Evolutionary conservation across 2,329 filamentous ascomycete genomes (phyloP).

Genomic region (Exophiala alcalophila): DNA sequence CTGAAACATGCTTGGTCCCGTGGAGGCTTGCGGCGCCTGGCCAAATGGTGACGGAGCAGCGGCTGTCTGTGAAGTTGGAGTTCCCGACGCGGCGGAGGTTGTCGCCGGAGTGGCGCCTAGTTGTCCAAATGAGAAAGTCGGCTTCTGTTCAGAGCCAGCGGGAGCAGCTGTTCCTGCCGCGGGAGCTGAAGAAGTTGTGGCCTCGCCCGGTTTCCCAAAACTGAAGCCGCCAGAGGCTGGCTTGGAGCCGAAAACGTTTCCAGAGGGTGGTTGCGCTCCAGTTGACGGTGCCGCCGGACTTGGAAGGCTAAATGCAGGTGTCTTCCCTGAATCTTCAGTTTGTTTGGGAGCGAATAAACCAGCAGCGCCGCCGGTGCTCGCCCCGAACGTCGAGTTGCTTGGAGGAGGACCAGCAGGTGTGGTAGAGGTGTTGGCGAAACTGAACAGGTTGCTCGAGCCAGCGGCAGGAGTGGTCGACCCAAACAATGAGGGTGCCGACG

Average conservation of each 20-base stretch:
- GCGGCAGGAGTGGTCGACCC: conserved; percentile 36
- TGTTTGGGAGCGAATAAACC: conserved; percentile 36
- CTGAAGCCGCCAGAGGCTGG: conserved; percentile 9
- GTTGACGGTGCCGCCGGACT: conserved; percentile 32
- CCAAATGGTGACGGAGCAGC: conserved; percentile 14
- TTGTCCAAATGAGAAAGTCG: conserved; percentile 20
- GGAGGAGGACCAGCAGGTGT: conserved; percentile 52
- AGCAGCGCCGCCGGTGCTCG: conserved; percentile 32
- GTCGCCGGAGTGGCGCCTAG: conserved; percentile 8
- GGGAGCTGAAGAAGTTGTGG: conserved; percentile 9
- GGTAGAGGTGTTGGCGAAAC: conserved; percentile 45
- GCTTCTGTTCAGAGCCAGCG: conserved; percentile 17
- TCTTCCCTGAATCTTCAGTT: conserved; percentile 24
- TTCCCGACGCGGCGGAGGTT: conserved; percentile 8
- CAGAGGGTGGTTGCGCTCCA: conserved; percentile 25
- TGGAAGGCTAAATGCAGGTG: conserved; percentile 33
- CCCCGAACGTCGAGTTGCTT: conserved; percentile 31
- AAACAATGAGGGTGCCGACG: conserved; percentile 37
- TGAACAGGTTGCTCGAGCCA: conserved; percentile 37
- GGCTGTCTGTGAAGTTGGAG: conserved; percentile 19
- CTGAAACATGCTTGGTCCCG: conserved; percentile 15
- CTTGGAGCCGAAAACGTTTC: conserved; percentile 41
- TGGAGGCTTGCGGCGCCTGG: conserved; percentile 6
- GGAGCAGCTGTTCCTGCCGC: conserved; percentile 10
- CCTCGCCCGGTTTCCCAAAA: conserved; percentile 21